Base-by-base conservation (phyloP, 2,329 filamentous ascomycete genomes). In the Fusarium sp. region DNA sequence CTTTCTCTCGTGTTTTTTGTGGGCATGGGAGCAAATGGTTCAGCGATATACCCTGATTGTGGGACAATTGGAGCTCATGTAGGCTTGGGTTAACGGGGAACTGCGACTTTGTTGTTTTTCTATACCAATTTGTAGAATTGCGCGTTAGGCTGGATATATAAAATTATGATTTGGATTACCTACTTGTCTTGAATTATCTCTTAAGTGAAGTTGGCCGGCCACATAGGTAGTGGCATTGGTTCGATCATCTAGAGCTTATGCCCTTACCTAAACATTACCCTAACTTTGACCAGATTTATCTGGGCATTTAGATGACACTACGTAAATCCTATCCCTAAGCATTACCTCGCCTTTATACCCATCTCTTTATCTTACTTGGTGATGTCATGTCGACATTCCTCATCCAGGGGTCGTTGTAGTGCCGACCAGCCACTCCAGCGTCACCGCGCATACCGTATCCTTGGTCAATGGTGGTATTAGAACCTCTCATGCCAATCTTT, bases 51-150 rank as follows among this genome's bases (percentile, higher is more conserved):
- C 66, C 65, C 66, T 75, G 63, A 59, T 60, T 63, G 60, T 69
- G 71, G 25, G 45, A 50, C 42, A 45, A 45, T 45, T 45, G 42
- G 42, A 45, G 42, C 42, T 45, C 42, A 45, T 45, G 42, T 20
- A 27, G 62, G 40, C 64, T 62, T 64, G 59, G 66, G 59, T 62
- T 40, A 60, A 62, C 54, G 20, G 65, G 56, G 60, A 50, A 65
- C 64, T 65, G 38, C 36, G 56, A 59, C 27, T 58, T 69, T 64
- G 60, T 61, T 66, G 47, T 29, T 52, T 57, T 57, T 64, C 58
- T 76, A 74, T 76, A 77, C 75, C 69, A 77, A 77, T 77, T 76
- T 76, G 66, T 73, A 69, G 68, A 47, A 36, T 64, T 70, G 60
- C 61, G 66, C 57, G 65, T 29, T 31, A 4, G 47, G 47, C 9